A percentile compares a stretch with the other conserved stretches of the same genome.
These are phyloP conservation scores for Barbarea vulgaris DNA, from an alignment of 345 rosid species.

Conservation along the genomic window DNA sequence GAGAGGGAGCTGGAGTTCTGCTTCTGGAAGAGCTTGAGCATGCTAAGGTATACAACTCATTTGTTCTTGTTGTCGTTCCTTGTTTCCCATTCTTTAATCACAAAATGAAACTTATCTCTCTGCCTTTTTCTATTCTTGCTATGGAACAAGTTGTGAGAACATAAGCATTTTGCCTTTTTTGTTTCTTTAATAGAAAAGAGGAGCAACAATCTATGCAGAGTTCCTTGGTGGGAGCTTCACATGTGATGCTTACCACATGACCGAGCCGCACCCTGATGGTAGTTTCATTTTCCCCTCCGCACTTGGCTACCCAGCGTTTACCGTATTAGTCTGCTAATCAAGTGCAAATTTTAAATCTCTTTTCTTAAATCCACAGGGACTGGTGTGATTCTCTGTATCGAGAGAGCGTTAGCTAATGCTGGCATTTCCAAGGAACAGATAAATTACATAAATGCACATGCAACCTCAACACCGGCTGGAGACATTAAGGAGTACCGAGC, in stretches of 20 bases:
- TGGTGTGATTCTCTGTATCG: conserved; percentile 84
- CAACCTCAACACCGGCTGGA: conserved; percentile 90
- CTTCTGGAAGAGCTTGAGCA: conserved; percentile 95
- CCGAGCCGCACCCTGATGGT: conserved; percentile 97
- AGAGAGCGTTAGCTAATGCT: conserved; percentile 76
- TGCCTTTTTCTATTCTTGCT: background rate
- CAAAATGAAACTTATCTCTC: conserved; percentile 6
- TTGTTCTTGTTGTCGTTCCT: background rate
- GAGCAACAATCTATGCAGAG: conserved; percentile 89
- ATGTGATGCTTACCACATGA: conserved; percentile 96
- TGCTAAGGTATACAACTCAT: conserved; percentile 70
- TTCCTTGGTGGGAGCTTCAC: conserved; percentile 95
- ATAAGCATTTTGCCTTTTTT: conserved; percentile 6
- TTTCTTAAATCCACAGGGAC: conserved; percentile 46
- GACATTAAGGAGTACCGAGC: conserved; percentile 84
- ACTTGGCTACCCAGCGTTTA: no score
- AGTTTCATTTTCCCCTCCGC: conserved; percentile 16
- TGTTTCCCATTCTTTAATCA: background rate
- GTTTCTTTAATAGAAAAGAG: conserved; percentile 60
- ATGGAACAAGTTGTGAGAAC: conserved; percentile 7
- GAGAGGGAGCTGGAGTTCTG: conserved; percentile 97
- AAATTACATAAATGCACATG: conserved; percentile 93
- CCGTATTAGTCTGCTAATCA: background rate
- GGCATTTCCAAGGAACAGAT: conserved; percentile 73
- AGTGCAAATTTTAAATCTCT: background rate